Base-by-base conservation (phyloP, 495 filamentous ascomycete genomes). In the Cercophora newfieldiana region DNA sequence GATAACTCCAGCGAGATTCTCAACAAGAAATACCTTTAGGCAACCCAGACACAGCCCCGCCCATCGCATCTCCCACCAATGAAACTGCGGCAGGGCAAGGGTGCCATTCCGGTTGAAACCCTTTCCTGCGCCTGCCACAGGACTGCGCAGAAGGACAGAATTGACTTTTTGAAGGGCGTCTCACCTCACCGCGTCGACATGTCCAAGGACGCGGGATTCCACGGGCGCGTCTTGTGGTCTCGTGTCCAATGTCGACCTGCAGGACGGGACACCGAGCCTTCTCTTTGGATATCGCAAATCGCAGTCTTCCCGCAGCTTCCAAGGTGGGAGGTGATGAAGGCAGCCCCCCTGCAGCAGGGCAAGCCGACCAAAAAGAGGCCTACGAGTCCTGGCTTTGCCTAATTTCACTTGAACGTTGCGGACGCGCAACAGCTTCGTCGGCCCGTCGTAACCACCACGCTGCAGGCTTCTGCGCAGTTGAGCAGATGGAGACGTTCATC, bases 361-460 rank as follows among this genome's bases (percentile, higher is more conserved):
- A 54, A 22, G 30, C 18, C 21, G n/a, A 21, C 50, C n/a, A n/a
- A n/a, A 47, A 47, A 53, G 50, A 60, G 58, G 31, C 21, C 33
- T 21, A 48, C 58, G 58, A 60, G 58, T 65, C 33, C 51, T 28
- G 50, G 47, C 25, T 51, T 54, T 53, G 50, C 50, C 50, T 53
- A 53, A 24, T 22, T 22, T 22, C 50, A 26, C 19, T 16, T 7
- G 50, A 26, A 8, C n/a, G n/a, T n/a, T n/a, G n/a, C 22, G 2
- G 19, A 68, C 70, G 67, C 70, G 70, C 67, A 69, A 72, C 37
- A 44, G 33, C 61, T 57, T 72, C 25, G 25, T 30, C 3, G 26
- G 3, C 54, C 54, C 2, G 54, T 57, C 54, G 54, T 57, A 28
- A 57, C 54, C 7, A 4, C n/a, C n/a, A n/a, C n/a, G n/a, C n/a